phyloP scores from a whole-genome alignment of 352 stramenopile genomes.

The Globisporangium abappressorium region DNA sequence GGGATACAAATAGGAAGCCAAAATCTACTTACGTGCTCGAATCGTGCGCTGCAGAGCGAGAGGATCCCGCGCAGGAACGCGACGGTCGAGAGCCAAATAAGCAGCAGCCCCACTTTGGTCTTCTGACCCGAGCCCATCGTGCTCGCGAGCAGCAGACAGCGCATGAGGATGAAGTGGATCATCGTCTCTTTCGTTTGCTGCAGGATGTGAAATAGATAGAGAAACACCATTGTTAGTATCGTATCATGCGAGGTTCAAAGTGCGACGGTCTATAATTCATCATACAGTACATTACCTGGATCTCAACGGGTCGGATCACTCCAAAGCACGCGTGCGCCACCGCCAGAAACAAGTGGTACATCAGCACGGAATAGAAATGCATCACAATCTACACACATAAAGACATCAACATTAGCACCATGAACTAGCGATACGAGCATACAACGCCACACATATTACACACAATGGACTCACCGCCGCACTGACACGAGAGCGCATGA shows the following conservation, averaged over 20 bases:
- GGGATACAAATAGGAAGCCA: background rate
- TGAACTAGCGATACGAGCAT: background rate
- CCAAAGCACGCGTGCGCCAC: slow-evolving; percentile 46
- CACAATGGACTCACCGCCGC: slow-evolving; percentile 34
- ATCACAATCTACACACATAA: slow-evolving; percentile 48
- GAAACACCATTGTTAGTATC: background rate
- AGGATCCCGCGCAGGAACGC: slow-evolving; percentile 61
- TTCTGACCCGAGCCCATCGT: slow-evolving; percentile 50
- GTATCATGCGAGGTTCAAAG: no score
- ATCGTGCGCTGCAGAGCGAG: slow-evolving; percentile 55
- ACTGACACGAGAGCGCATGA: slow-evolving; percentile 55
- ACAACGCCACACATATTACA: background rate
- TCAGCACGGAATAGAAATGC: slow-evolving; percentile 64
- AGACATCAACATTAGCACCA: background rate
- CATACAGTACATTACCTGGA: slow-evolving; percentile 29
- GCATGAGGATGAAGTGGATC: slow-evolving; percentile 73
- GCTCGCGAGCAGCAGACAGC: slow-evolving; percentile 65
- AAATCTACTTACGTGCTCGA: slow-evolving; percentile 45
- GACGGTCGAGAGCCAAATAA: slow-evolving; percentile 65
- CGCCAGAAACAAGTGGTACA: slow-evolving; percentile 64
- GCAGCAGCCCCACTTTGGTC: slow-evolving; percentile 41
- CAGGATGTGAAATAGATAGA: background rate
- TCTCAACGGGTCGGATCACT: slow-evolving; percentile 43
- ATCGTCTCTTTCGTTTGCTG: slow-evolving; percentile 81
- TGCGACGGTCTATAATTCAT: background rate